Evolutionary conservation across 2,329 filamentous ascomycete genomes (phyloP).

Genomic region (Venturia aucupariae): DNA sequence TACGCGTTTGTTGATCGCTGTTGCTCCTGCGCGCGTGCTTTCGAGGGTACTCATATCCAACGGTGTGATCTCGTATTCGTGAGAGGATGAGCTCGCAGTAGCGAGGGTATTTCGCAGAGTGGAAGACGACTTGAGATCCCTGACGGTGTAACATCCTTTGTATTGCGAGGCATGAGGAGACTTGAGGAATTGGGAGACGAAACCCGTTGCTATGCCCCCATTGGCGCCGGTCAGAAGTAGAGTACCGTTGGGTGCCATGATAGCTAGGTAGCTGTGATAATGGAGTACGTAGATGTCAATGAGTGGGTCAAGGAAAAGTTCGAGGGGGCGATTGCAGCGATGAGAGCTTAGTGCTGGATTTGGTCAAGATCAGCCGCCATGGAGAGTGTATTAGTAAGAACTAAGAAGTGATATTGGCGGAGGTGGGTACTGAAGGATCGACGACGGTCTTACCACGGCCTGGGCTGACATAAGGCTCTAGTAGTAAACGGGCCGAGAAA

Average conservation of each 20-base stretch:
- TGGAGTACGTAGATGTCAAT: no score
- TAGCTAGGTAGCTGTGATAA: background rate
- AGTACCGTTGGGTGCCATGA: background rate
- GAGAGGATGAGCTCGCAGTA: background rate
- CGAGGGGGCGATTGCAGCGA: no score
- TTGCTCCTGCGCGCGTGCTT: background rate
- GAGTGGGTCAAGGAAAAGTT: no score
- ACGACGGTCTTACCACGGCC: background rate
- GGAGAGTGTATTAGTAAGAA: no score
- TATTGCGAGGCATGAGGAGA: background rate
- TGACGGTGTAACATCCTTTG: conserved; percentile 9
- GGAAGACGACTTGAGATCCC: background rate
- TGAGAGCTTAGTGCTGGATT: no score
- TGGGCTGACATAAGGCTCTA: background rate
- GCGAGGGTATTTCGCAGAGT: background rate
- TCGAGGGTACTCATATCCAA: conserved; percentile 7
- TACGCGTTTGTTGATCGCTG: background rate
- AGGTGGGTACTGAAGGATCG: background rate
- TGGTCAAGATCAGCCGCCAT: no score
- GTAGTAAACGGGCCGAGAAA: background rate
- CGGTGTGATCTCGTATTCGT: background rate
- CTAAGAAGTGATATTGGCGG: background rate
- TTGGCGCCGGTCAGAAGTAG: conserved; percentile 4
- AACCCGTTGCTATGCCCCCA: conserved; percentile 4
- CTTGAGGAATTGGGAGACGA: conserved; percentile 6